These are phyloP conservation scores for Paramecium pentaurelia DNA, from an alignment of 73 alveolate species.

Conservation along the genomic window DNA sequence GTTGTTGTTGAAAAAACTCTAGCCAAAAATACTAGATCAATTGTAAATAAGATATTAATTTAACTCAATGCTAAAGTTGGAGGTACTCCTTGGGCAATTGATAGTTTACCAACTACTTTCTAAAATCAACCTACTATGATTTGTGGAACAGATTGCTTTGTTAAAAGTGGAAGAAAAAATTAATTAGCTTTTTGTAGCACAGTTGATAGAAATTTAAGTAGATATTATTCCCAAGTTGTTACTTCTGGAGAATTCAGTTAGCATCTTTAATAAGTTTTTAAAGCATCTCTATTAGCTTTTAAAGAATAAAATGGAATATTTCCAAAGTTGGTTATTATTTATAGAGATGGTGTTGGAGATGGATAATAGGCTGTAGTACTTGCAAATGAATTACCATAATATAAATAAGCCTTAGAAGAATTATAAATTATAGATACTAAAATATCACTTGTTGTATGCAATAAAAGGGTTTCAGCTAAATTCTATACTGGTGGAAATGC, in stretches of 20 bases:
- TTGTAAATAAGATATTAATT: constrained; percentile 85
- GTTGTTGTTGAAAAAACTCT: constrained; percentile 32
- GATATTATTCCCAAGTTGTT: constrained; percentile 63
- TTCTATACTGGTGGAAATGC: constrained; percentile 56
- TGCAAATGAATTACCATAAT: constrained; percentile 69
- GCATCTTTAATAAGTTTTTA: background rate
- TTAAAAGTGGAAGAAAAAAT: constrained; percentile 64
- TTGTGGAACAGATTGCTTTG: constrained; percentile 81
- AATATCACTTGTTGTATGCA: background rate
- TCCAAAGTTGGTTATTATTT: constrained; percentile 57
- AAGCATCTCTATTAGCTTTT: background rate
- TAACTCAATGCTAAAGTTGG: constrained; percentile 93
- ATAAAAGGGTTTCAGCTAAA: constrained; percentile 72
- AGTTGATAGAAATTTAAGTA: constrained; percentile 64
- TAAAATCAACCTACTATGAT: constrained; percentile 84
- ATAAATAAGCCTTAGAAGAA: constrained; percentile 63
- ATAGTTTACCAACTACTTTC: constrained; percentile 74
- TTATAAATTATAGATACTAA: background rate
- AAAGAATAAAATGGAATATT: background rate
- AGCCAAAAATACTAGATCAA: constrained; percentile 73
- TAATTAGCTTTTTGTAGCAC: constrained; percentile 75
- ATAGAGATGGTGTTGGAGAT: constrained; percentile 84
- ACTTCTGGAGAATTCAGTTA: constrained; percentile 70
- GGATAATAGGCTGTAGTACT: constrained; percentile 65
- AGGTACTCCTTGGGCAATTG: constrained; percentile 97